Evolutionary conservation across 768 basidiomycete species (phyloP), one percentile per base, ranked within the genome.

Genomic region (Brasilioporus rufonigricans): DNA sequence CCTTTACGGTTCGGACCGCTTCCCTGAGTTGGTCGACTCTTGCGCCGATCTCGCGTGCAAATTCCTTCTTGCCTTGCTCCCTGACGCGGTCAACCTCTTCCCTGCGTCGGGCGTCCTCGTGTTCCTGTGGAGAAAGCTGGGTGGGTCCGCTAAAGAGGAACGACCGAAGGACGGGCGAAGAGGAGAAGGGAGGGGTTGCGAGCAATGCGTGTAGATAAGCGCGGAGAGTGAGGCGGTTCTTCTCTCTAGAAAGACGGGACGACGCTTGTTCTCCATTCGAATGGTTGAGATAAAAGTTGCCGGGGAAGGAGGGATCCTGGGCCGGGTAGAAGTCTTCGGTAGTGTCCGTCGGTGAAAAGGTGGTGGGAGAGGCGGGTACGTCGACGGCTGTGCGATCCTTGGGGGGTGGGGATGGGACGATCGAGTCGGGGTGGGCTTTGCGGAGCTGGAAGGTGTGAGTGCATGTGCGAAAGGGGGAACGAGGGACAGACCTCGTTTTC

Each of bases 211-310:
- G 89, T n/a, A 99, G 80, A 72, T 98, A 98, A 0, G 93, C 86
- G 19, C 97, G 85, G 18, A 99, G 82, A 0, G 97, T 98, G 5
- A 99, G 77, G 14, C 97, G 79, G 64, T 99, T 99, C 80, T 94
- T 96, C 70, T 99, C 97, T 24, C 97, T 79, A 1, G 92, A 78
- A 21, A 96, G 78, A 32, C 84, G 83, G 19, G 63, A 53, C 9
- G 40, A 46, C 12, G n/a, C 11, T 26, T 27, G 44, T 3, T 18
- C 44, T 16, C 27, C 23, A 8, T 54, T 23, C 23, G 39, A 11
- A 12, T 33, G 53, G 38, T 38, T 9, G 21, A 43, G n/a, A 50
- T 59, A 48, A 32, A 41, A 56, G 21, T 77, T 14, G 80, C 75
- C 70, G 85, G 87, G 48, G 86, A 83, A 1, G 88, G 86, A 68